Base-by-base conservation (phyloP, 768 basidiomycete genomes). In the Rubroboletus pulcherrimus region DNA sequence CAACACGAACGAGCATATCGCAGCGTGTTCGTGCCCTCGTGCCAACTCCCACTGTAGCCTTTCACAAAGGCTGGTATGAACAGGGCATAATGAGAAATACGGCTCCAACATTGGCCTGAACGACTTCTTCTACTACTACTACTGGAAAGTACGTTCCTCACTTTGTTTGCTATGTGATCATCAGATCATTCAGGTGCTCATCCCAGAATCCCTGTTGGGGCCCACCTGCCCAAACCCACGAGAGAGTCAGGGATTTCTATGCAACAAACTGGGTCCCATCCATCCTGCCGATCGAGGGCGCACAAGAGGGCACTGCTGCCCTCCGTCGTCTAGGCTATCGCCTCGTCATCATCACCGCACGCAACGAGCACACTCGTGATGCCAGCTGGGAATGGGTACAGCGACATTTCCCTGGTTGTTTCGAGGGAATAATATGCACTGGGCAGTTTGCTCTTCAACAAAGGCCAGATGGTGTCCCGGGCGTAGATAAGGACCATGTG, bases 261-360 rank as follows among this genome's bases (percentile, higher is more conserved):
- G 60, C 68, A n/a, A 80, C 80, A 7, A 72, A 78, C 52, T 69
- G 72, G 49, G 75, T 87, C 39, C 69, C 75, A 17, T 65, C 71
- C 31, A 76, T 82, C 34, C 66, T 58, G 3, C 84, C 85, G 15
- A 77, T 90, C 30, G 74, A 77, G 7, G 87, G 86, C 4, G 87
- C 89, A 31, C 71, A 73, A 35, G 82, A 87, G 58, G 86, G 81
- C 19, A 66, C 82, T 37, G 70, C 77, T 61, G 69, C 76, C 24
- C 75, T 93, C 15, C 78, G 78, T 50, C 74, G 79, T 48, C 71
- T 86, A 73, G 90, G 89, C 3, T 89, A 79, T 67, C 77, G 80
- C 40, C 73, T 93, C 46, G 77, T 89, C 52, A 81, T 92, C 58
- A 81, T 93, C 47, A 93, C 91, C 9, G 88, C 91, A n/a, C 75